Evolutionary conservation across 352 stramenopile species (phyloP).

Genomic region (Phytophthora pistaciae): DNA sequence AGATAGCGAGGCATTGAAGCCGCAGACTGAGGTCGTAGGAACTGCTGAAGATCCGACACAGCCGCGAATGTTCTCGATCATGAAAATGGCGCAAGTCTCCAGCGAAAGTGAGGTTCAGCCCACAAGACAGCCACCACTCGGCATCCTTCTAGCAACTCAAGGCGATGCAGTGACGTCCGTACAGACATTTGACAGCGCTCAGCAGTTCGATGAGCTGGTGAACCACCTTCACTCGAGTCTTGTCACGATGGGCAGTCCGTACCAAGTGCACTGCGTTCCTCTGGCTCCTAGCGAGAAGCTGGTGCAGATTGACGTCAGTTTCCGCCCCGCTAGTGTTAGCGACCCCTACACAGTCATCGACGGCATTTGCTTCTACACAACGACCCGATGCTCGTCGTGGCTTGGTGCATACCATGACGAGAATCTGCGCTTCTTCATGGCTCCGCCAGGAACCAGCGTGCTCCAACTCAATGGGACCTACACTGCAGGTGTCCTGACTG

Average conservation of each 20-base stretch:
- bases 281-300: slow-evolving; percentile 44
- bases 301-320: slow-evolving; percentile 60
- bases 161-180: slow-evolving; percentile 29
- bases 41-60: background rate
- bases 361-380: slow-evolving; percentile 75
- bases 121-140: slow-evolving; percentile 14
- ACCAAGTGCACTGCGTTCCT: slow-evolving; percentile 50
- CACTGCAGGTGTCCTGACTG: slow-evolving; percentile 42
- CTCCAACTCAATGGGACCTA: slow-evolving; percentile 33
- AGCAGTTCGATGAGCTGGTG: slow-evolving; percentile 40
- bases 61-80: slow-evolving; percentile 21
- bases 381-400: slow-evolving; percentile 62
- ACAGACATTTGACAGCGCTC: slow-evolving; percentile 43
- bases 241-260: slow-evolving; percentile 12
- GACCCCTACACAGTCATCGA: slow-evolving; percentile 36
- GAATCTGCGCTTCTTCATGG: slow-evolving; percentile 54
- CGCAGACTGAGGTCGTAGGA: slow-evolving; percentile 1
- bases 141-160: slow-evolving; percentile 38
- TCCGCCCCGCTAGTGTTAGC: slow-evolving; percentile 15
- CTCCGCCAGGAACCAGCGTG: slow-evolving; percentile 40
- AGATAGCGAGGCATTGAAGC: slow-evolving; percentile 5
- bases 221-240: slow-evolving; percentile 37
- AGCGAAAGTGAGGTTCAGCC: slow-evolving; percentile 3
- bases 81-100: slow-evolving; percentile 23
- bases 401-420: slow-evolving; percentile 50